These are phyloP conservation scores for Achaetomiella virescens DNA, from an alignment of 495 filamentous ascomycete genomes.

Conservation along the genomic window DNA sequence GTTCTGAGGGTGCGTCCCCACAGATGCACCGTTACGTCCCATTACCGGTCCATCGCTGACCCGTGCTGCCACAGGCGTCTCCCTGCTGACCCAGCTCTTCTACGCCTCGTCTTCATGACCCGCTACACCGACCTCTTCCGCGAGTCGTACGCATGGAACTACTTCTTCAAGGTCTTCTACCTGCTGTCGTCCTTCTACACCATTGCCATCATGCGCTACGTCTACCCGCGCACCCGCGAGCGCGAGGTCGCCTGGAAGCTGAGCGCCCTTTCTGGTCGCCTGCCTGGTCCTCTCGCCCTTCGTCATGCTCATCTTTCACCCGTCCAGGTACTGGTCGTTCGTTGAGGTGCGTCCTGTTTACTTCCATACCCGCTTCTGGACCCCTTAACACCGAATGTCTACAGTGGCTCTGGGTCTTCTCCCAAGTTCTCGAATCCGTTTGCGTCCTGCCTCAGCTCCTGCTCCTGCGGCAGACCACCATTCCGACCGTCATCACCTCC, in stretches of 20 bases:
- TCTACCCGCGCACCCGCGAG: slow-evolving; percentile 84
- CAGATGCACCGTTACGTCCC: neutral
- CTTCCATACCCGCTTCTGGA: neutral
- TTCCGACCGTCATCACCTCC: slow-evolving; percentile 92
- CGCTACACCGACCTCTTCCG: slow-evolving; percentile 82
- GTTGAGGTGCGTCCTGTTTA: slow-evolving; percentile 44
- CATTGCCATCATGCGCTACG: slow-evolving; percentile 75
- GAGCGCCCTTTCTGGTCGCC: slow-evolving; percentile 52
- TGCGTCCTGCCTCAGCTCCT: slow-evolving; percentile 87
- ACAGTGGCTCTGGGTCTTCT: slow-evolving; percentile 77
- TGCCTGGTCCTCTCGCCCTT: slow-evolving; percentile 59
- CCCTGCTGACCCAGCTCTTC: slow-evolving; percentile 87
- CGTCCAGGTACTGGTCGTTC: slow-evolving; percentile 39
- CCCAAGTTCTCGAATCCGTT: slow-evolving; percentile 82
- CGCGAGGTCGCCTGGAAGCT: slow-evolving; percentile 88
- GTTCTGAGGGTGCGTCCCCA: slow-evolving; percentile 68
- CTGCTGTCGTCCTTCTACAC: slow-evolving; percentile 80
- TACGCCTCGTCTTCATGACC: slow-evolving; percentile 81
- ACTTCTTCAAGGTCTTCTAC: slow-evolving; percentile 80
- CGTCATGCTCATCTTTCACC: slow-evolving; percentile 55
- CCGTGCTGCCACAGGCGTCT: slow-evolving; percentile 58
- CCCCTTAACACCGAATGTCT: neutral
- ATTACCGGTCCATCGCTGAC: slow-evolving; percentile 17
- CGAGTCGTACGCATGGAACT: slow-evolving; percentile 52
- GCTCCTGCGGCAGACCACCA: slow-evolving; percentile 84